Base-by-base conservation (phyloP, 441 rosid genomes). In the Adansonia grandidieri region DNA sequence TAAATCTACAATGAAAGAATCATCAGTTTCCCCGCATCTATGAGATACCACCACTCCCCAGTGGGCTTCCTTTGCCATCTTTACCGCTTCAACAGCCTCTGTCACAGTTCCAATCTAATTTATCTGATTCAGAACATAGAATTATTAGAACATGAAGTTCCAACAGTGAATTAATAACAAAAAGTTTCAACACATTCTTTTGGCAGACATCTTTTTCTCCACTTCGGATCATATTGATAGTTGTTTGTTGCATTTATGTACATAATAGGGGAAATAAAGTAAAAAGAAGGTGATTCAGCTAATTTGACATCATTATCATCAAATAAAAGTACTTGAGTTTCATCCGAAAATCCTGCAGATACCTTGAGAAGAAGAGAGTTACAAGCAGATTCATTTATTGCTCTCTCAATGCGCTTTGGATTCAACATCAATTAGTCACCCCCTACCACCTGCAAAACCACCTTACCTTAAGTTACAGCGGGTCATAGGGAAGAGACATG, bases 41-140 rank as follows among this genome's bases (percentile, higher is more conserved):
- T 92, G 94, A 73, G 99, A 91, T 79, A 86, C 87, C 76, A 96
- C 90, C 70, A 96, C 92, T 80, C 98, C 94, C 99, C 99, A 94
- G 64, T 82, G 88, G 42, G 93, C 94, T 85, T 93, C 96, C 83
- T 90, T 94, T 71, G 99, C 99, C 80, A 84, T 80, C 86, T 92
- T 96, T 79, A 90, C 97, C 28, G 90, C 97, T 85, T 96, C 97
- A 73, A 94, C 85, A 70, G 97, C 92, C 80, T 96, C 99, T 14
- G 98, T 91, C 82, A 96, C 93, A 1, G 99, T 96, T 83, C 99
- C 99, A 51, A 96, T 90, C 90, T 93, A 97, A 86, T 94, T 96
- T 81, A 96, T 84, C 99, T 96, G 87, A 84, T 81, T 54, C 73
- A 63, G 68, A 56, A 60, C 57, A 74, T 9, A 60, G 40, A 53